Conservation (phyloP, 1,139 yeast genomes). For the Nakaseomyces bracarensis region DNA sequence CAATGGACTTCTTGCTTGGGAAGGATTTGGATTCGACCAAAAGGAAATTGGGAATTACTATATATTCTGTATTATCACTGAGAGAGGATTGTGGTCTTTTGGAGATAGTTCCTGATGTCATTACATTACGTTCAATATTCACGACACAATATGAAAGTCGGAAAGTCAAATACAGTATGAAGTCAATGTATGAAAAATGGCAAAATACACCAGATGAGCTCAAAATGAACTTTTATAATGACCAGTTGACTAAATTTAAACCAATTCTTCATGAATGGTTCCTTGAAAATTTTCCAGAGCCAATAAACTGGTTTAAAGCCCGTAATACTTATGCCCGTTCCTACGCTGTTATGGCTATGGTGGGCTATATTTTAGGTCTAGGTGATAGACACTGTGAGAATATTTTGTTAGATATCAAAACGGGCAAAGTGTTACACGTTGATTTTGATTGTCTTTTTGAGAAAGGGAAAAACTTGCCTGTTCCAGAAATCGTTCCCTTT, state of each 20-base stretch:
- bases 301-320: conserved; percentile 77
- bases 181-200: conserved; percentile 28
- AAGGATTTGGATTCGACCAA: conserved; percentile 65
- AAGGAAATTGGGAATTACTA: conserved; percentile 60
- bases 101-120: conserved; percentile 85
- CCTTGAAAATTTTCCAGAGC: conserved; percentile 81
- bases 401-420: conserved; percentile 59
- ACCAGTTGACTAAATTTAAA: conserved; percentile 40
- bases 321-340: conserved; percentile 69
- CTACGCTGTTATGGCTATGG: conserved; percentile 94
- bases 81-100: conserved; percentile 84
- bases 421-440: conserved; percentile 82
- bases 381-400: conserved; percentile 98
- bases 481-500: conserved; percentile 92
- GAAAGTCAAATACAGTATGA: conserved; percentile 29
- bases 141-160: conserved; percentile 37
- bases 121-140: conserved; percentile 68
- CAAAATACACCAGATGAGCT: conserved; percentile 22
- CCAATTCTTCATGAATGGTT: conserved; percentile 87
- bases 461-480: conserved; percentile 44
- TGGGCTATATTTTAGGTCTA: conserved; percentile 80
- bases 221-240: conserved; percentile 28
- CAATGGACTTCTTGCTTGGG: conserved; percentile 66
- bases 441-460: conserved; percentile 94
- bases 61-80: conserved; percentile 85